Base-by-base conservation (phyloP, 495 filamentous ascomycete species). In the Cercophora scortea region DNA sequence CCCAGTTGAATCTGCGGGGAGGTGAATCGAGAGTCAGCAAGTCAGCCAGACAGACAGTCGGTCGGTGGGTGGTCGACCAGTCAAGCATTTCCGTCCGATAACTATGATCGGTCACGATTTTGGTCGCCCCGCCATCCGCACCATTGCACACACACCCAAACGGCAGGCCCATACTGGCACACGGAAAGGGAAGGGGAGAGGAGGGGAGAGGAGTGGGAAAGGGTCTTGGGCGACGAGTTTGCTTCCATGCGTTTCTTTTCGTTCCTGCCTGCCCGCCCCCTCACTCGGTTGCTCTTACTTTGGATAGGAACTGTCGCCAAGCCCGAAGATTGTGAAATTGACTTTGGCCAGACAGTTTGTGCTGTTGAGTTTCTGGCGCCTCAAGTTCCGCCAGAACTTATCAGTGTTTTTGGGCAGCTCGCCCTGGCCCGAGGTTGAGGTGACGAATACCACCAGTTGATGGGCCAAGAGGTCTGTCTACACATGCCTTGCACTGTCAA, bases 371-470 rank as follows among this genome's bases (percentile, higher is more conserved):
- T 82, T 87, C 62, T 86, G 87, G 42, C 87, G 75, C 19, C 93
- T 74, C 45, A 99, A 77, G 42, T 80, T 84, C 61, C 80, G 90
- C 93, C 93, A 99, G 60, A 97, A 92, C 12, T 69, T 71, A 38
- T 79, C 73, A 9, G 83, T 79, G 73, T 96, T 96, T 13, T 73
- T 75, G 3, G 94, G 92, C 54, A 99, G 68, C 53, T 97, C 90
- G 8, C 93, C 93, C 69, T 99, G 94, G 6, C 93, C 93, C 2
- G 93, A 96, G 0, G 94, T 97, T 0, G 92, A 95, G 10, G 90
- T 71, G 46, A 87, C 83, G 56, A 97, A 83, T 45, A 97, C 77
- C 6, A 85, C 78, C 19, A 96, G 60, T 0, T 79, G 79, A 45
- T 81, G 76, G 32, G 77, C 66, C 42, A 74, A 51, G 15, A 81